phyloP scores from a whole-genome alignment of 23 red algal genomes.

The Gracilaria gracilis region DNA sequence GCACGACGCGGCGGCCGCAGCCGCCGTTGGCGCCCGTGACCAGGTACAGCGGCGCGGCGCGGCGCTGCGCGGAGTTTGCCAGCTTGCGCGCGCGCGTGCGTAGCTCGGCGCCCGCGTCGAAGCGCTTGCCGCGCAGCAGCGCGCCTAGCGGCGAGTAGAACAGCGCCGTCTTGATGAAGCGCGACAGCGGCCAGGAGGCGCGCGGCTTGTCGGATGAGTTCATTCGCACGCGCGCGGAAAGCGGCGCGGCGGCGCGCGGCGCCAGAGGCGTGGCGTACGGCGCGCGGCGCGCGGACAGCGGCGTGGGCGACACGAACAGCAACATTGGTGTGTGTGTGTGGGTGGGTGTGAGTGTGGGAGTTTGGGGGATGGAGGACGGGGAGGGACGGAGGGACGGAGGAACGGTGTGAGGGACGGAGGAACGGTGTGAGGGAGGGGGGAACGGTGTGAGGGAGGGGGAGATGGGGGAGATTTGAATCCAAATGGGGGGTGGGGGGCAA shows the following conservation, averaged over 20 bases:
- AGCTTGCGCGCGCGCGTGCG: not conserved
- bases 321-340: not conserved
- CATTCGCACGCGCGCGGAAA: not conserved
- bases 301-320: not conserved
- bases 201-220: too few species aligned
- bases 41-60: constrained; percentile 27
- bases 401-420: not conserved
- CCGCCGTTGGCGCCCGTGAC: constrained; percentile 94
- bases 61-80: not conserved
- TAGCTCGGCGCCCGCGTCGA: constrained; percentile 29
- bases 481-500: too few species aligned
- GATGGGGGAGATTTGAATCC: too few species aligned
- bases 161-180: constrained; percentile 67
- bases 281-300: not conserved
- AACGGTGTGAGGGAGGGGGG: too few species aligned
- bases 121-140: not conserved
- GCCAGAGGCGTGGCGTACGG: not conserved
- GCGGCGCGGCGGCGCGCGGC: too few species aligned
- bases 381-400: not conserved
- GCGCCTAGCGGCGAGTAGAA: constrained; percentile 72
- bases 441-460: too few species aligned
- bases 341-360: not conserved
- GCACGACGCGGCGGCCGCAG: constrained; percentile 84
- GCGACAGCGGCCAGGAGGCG: constrained; percentile 79
- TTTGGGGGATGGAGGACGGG: not conserved